A percentile compares a stretch with the other conserved stretches of the same genome.
Evolutionary conservation across 169 alveolate species (phyloP).

Genomic region (Cryptosporidium viatorum): DNA sequence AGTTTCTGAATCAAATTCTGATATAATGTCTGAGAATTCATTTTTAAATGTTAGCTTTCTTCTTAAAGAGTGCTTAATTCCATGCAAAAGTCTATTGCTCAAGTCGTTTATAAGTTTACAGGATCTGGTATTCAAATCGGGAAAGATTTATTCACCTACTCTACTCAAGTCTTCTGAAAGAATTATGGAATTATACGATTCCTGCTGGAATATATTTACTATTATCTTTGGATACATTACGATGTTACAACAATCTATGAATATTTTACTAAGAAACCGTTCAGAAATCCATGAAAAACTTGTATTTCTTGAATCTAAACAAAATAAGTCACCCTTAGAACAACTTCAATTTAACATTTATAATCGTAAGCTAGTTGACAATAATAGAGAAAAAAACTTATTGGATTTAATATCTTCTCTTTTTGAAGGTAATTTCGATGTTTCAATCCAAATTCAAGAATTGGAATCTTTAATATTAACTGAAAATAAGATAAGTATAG

Average conservation of each 20-base stretch:
- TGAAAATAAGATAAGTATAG: neutral
- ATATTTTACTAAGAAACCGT: neutral
- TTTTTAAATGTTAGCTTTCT: neutral
- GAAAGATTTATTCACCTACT: neutral
- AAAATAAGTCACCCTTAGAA: neutral
- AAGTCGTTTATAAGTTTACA: neutral
- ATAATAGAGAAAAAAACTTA: neutral
- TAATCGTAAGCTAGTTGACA: neutral
- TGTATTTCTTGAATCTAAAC: neutral
- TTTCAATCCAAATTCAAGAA: neutral
- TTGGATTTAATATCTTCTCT: neutral
- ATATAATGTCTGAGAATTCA: neutral
- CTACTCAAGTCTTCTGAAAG: neutral
- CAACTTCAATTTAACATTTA: constrained; percentile 2
- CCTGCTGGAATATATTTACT: neutral
- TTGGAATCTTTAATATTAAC: neutral
- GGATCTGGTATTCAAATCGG: neutral
- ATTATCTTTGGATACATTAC: neutral
- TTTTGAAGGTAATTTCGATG: neutral
- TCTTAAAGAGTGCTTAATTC: neutral
- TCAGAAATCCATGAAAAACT: neutral
- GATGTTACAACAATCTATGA: neutral
- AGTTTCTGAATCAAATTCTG: neutral
- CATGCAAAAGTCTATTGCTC: neutral
- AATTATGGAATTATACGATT: neutral